Evolutionary conservation across 2,329 filamentous ascomycete species (phyloP), one percentile per base, ranked within the genome.

Genomic region (Aspergillus unguis): DNA sequence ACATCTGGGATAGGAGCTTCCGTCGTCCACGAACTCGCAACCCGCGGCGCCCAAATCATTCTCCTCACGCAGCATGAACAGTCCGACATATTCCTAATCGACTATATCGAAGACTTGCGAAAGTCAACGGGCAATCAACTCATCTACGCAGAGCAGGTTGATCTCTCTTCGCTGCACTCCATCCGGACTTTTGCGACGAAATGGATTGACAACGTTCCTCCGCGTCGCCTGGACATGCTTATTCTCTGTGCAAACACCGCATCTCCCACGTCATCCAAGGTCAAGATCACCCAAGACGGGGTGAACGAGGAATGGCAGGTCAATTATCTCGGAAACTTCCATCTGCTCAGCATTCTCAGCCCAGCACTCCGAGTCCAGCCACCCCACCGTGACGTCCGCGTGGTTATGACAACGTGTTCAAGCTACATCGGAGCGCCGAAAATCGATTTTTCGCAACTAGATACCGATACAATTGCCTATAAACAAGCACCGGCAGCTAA

Each of bases 171-270:
- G 11, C 78, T 99, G n/a, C 85, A 96, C 70, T 95, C 89, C 70
- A 86, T 99, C 62, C 88, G 94, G 36, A 81, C 86, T 57, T 99
- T 99, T 69, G 94, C 94, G 9, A 99, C 94, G 0, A 92, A 90
- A 76, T 99, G 95, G 92, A 90, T 99, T 60, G 92, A 99, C 71
- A 97, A 96, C 70, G 83, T 88, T 25, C 92, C 94, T 2, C 90
- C 92, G 6, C 81, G 95, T 52, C 80, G 95, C 44, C 77, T 99
- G 5, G 94, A 99, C 70, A 92, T 92, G 85, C 77, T 99, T 43
- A 82, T 99, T 23, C 80, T 99, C 17, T 96, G 91, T 70, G 94
- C 87, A 7, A 88, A 88, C 41, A 87, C 86, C 0, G 76, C 91
- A 60, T 2, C 81, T 81, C 8, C 88, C 2, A 51, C 66, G 2